A percentile compares a stretch with the other conserved stretches of the same genome.
Conservation (phyloP, 352 stramenopile species). For the Chrysophaeum taylorii region DNA sequence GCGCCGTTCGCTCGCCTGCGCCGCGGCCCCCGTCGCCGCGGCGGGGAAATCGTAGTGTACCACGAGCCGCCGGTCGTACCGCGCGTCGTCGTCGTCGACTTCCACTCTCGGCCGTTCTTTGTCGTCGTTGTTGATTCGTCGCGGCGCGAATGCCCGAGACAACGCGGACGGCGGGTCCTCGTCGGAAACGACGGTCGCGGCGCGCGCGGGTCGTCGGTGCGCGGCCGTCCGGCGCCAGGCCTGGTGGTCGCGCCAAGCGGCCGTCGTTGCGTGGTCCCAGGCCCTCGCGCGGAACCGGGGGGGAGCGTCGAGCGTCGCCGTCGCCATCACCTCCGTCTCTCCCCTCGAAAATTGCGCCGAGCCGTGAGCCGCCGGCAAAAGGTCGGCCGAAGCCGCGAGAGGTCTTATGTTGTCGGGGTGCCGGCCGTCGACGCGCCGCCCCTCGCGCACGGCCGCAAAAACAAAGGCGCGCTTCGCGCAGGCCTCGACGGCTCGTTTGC, state of each 20-base stretch:
- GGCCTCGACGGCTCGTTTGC: not conserved
- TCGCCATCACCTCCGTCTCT: slow-evolving; percentile 29
- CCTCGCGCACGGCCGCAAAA: not conserved
- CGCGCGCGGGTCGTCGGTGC: not conserved
- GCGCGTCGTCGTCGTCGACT: not conserved
- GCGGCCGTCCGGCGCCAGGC: not conserved
- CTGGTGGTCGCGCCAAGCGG: not conserved
- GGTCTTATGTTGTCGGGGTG: not conserved
- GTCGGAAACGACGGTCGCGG: not conserved
- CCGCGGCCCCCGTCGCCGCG: slow-evolving; percentile 5
- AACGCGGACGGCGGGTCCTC: not conserved
- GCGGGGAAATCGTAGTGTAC: slow-evolving; percentile 14
- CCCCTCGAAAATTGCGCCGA: slow-evolving; percentile 28
- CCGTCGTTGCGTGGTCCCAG: not conserved
- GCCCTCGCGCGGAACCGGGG: not conserved
- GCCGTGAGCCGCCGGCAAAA: slow-evolving; percentile 29
- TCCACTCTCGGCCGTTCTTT: not conserved
- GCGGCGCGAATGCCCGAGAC: not conserved
- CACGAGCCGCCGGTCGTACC: not conserved
- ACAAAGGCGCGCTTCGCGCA: not conserved
- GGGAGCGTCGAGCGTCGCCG: slow-evolving; percentile 21
- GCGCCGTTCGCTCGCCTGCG: slow-evolving; percentile 62
- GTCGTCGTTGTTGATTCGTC: too few relatives aligned
- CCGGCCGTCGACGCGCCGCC: slow-evolving; percentile 6
- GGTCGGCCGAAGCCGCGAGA: not conserved